Conservation (phyloP, 1,139 yeast species). For the Sugiyamaella paludigena region DNA sequence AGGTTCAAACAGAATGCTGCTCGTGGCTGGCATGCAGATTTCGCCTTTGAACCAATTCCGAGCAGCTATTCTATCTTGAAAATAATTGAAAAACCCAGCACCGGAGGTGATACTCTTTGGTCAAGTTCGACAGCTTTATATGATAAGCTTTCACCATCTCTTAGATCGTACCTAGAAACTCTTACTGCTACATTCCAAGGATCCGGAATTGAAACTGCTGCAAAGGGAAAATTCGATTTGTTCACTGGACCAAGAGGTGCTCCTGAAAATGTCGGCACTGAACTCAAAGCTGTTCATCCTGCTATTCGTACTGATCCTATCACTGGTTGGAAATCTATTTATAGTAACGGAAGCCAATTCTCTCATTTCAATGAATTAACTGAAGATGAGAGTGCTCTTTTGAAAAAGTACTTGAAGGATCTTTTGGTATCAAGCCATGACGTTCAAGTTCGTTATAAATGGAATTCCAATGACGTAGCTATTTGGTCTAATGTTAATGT, state of each 20-base stretch:
- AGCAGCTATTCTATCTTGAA: slow-evolving; percentile 47
- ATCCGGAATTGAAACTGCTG: slow-evolving; percentile 22
- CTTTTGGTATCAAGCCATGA: slow-evolving; percentile 21
- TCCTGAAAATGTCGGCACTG: slow-evolving; percentile 36
- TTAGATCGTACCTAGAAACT: slow-evolving; percentile 44
- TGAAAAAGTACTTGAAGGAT: slow-evolving; percentile 19
- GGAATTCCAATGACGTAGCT: slow-evolving; percentile 58
- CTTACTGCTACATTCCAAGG: slow-evolving; percentile 27
- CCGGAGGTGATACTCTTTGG: slow-evolving; percentile 51
- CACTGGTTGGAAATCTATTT: slow-evolving; percentile 49
- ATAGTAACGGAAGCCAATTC: slow-evolving; percentile 43
- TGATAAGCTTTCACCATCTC: slow-evolving; percentile 46
- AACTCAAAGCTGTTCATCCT: slow-evolving; percentile 42
- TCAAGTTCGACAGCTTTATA: slow-evolving; percentile 48
- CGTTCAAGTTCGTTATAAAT: slow-evolving; percentile 46
- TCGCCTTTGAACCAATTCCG: slow-evolving; percentile 47
- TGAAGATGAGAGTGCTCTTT: slow-evolving; percentile 36
- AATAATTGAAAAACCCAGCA: slow-evolving; percentile 43
- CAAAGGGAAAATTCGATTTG: slow-evolving; percentile 19
- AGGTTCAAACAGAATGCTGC: slow-evolving; percentile 1
- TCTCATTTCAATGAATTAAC: slow-evolving; percentile 43
- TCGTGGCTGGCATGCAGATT: slow-evolving; percentile 48
- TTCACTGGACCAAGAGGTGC: slow-evolving; percentile 39
- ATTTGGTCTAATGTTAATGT: slow-evolving; percentile 38
- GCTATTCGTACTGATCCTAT: slow-evolving; percentile 49